These are phyloP conservation scores for Protomyces inundatus DNA, from an alignment of 1,139 yeast species.

Conservation along the genomic window DNA sequence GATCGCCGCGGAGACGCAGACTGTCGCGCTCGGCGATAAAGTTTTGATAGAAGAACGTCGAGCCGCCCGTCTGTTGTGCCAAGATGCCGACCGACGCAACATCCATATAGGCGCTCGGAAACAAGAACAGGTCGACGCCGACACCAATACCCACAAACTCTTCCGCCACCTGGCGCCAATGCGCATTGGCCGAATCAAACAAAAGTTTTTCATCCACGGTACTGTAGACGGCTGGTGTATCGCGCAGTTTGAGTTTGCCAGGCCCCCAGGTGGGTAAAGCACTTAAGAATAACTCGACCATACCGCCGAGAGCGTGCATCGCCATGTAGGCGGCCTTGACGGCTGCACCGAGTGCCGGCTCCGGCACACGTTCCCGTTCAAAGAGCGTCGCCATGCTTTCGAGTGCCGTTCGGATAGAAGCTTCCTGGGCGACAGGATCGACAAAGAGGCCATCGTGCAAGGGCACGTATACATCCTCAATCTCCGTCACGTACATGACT, in stretches of 20 bases:
- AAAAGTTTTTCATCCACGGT: conserved; percentile 55
- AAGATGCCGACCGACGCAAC: conserved; percentile 68
- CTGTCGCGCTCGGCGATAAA: conserved; percentile 71
- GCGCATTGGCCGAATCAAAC: conserved; percentile 57
- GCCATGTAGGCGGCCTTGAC: conserved; percentile 63
- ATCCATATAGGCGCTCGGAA: conserved; percentile 63
- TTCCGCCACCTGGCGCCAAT: conserved; percentile 56
- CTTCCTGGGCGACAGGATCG: conserved; percentile 62
- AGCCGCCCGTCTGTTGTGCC: conserved; percentile 69
- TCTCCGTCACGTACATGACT: conserved; percentile 62
- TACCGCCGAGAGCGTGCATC: conserved; percentile 62
- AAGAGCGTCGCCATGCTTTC: conserved; percentile 53
- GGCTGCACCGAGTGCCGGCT: conserved; percentile 78
- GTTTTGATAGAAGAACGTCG: conserved; percentile 57
- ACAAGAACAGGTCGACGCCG: conserved; percentile 71
- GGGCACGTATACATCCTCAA: conserved; percentile 80
- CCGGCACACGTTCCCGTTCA: conserved; percentile 48
- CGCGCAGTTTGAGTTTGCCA: conserved; percentile 62
- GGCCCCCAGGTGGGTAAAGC: conserved; percentile 79
- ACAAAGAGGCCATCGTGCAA: conserved; percentile 70
- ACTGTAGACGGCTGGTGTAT: conserved; percentile 37
- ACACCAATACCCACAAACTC: conserved; percentile 56
- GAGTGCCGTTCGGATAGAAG: conserved; percentile 63
- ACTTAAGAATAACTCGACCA: conserved; percentile 63
- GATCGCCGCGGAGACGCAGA: conserved; percentile 55